Conservation (phyloP, 2,329 filamentous ascomycete genomes). For the Apiospora pterosperma region DNA sequence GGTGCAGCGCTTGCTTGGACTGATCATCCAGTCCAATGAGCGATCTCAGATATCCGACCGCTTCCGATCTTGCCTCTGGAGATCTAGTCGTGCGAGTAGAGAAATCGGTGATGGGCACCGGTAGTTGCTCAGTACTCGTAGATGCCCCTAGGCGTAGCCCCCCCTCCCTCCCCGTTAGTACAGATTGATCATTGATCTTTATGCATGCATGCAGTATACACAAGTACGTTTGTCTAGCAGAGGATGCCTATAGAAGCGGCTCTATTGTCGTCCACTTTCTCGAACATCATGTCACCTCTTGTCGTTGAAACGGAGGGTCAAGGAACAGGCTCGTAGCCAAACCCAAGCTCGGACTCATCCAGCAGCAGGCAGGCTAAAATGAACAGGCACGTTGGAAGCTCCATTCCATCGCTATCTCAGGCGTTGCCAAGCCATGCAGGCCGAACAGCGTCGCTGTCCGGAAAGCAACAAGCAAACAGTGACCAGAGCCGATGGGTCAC, state of each 20-base stretch:
- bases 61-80: slow-evolving; percentile 2
- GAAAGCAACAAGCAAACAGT: background rate
- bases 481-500: background rate
- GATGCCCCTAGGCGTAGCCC: background rate
- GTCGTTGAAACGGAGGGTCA: background rate
- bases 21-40: background rate
- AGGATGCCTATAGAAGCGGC: background rate
- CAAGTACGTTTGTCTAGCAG: background rate
- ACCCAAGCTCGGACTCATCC: background rate
- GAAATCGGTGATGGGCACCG: background rate
- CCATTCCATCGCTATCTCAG: background rate
- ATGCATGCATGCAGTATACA: slow-evolving; percentile 2
- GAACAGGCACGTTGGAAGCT: background rate
- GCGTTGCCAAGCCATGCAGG: background rate
- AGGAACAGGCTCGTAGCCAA: background rate
- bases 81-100: background rate
- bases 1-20: background rate
- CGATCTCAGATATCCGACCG: slow-evolving; percentile 3
- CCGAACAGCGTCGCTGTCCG: background rate
- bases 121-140: background rate
- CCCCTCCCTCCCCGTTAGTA: background rate
- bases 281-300: background rate
- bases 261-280: background rate
- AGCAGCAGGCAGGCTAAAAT: background rate
- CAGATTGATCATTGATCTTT: background rate